Evolutionary conservation across 2,329 filamentous ascomycete genomes (phyloP), one percentile per base, ranked within the genome.

Genomic region (Calonectria hawksworthii): DNA sequence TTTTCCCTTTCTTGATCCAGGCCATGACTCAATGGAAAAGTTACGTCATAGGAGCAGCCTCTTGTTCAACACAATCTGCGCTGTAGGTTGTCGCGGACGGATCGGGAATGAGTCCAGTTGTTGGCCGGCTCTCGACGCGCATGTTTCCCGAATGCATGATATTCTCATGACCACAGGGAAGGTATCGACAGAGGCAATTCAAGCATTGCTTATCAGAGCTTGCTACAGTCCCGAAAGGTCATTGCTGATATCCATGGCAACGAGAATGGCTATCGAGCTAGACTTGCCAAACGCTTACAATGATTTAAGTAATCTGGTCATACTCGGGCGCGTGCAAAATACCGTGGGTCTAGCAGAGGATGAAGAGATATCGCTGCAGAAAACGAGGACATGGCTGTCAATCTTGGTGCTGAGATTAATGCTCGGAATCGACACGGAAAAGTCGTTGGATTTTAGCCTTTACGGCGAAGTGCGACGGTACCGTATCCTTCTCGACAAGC

Each of bases 141-240:
- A 88, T 59, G 83, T 86, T 6, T 87, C 87, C 73, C 83, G 84
- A 63, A 85, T 84, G 78, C 87, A 90, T 11, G 87, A 87, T 44
- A 80, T 87, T 0, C 81, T 81, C 3, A 73, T 85, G 2, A 76
- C 77, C 2, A 73, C 75, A 7, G 59, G 41, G 2, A 73, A 63
- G 34, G 84, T 84, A 16, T 84, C 83, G 10, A 68, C 90, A 0
- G 90, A 91, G 73, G 88, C 87, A 0, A 81, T 91, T 0, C 89
- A 91, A 71, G 88, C 89, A 4, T 82, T 91, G 9, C 80, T 90
- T 0, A 83, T 91, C 1, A 85, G 88, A 64, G 88, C 89, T 0
- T 89, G 88, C 70, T 91, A 91, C 74, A 87, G 87, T 0, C 85
- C 90, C 5, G 89, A 90, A 68, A 85, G 89, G 0, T 89, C 88